A percentile compares a stretch with the other conserved stretches of the same genome.
phyloP scores from a whole-genome alignment of 2,329 filamentous ascomycete species.

The Fusarium sp. region DNA sequence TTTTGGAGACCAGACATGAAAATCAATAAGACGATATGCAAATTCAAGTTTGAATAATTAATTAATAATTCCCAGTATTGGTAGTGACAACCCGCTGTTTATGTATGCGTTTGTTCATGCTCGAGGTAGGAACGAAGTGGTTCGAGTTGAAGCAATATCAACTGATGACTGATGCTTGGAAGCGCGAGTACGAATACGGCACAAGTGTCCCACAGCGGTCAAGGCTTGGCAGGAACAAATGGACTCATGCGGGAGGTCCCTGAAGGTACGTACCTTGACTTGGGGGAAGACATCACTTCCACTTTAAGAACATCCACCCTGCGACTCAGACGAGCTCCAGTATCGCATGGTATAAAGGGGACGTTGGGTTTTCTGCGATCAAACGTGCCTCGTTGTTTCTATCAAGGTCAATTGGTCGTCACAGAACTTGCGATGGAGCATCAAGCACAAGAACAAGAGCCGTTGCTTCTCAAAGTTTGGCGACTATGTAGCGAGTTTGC shows the following conservation, averaged over 20 bases:
- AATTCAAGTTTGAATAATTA: conserved; percentile 4
- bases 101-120: neutral
- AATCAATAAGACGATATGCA: conserved; percentile 43
- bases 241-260: neutral
- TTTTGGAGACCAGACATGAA: conserved; percentile 47
- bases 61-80: neutral
- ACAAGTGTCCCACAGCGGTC: conserved; percentile 8
- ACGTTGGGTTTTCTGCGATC: neutral
- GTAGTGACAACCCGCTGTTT: neutral
- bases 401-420: neutral
- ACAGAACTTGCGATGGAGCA: conserved; percentile 31
- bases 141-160: conserved; percentile 7
- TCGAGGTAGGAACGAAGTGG: neutral
- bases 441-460: conserved; percentile 35
- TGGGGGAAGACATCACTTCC: conserved; percentile 3
- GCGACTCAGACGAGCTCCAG: conserved; percentile 10
- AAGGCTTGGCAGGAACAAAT: conserved; percentile 39
- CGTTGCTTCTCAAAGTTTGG: conserved; percentile 39
- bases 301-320: conserved; percentile 6
- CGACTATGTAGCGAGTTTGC: conserved; percentile 38
- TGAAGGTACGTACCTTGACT: conserved; percentile 24
- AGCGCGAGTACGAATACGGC: conserved; percentile 46
- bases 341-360: conserved; percentile 38
- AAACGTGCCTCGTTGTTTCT: neutral
- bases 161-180: conserved; percentile 1